Conservation (phyloP, 306 rosid species). For the Quercus rubra region DNA sequence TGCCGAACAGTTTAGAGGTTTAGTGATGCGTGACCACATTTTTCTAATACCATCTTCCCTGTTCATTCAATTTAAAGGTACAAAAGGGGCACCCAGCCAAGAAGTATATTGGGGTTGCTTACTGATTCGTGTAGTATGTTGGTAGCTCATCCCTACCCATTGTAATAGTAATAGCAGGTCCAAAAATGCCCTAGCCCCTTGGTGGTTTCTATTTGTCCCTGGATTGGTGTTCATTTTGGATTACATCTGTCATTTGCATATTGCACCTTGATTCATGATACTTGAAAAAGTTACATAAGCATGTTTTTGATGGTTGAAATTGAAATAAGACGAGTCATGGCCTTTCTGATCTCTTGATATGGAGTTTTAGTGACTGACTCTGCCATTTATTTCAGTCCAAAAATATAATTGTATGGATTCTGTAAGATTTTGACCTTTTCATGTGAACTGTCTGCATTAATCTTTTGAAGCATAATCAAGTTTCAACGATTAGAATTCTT, state of each 20-base stretch:
- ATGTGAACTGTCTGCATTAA: neutral
- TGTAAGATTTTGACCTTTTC: neutral
- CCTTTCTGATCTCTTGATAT: neutral
- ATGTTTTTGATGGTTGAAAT: neutral
- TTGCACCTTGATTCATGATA: neutral
- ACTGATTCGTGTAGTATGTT: neutral
- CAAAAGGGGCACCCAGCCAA: neutral
- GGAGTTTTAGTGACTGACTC: neutral
- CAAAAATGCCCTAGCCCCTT: neutral
- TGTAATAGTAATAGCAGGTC: neutral
- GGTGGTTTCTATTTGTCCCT: neutral
- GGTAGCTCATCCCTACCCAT: neutral
- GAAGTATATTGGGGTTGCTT: neutral
- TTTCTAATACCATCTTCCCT: neutral
- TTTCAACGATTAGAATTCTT: neutral
- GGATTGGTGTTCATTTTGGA: neutral
- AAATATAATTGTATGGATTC: too few species aligned
- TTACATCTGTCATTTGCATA: neutral
- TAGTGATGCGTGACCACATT: neutral
- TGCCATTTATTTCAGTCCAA: too few species aligned
- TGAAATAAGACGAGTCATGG: neutral
- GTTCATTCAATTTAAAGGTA: neutral
- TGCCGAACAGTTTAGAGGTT: neutral
- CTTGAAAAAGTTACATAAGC: neutral
- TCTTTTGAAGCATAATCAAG: conserved; percentile 6